Evolutionary conservation across 2,329 filamentous ascomycete species (phyloP).

Genomic region (Xylariales sp.): DNA sequence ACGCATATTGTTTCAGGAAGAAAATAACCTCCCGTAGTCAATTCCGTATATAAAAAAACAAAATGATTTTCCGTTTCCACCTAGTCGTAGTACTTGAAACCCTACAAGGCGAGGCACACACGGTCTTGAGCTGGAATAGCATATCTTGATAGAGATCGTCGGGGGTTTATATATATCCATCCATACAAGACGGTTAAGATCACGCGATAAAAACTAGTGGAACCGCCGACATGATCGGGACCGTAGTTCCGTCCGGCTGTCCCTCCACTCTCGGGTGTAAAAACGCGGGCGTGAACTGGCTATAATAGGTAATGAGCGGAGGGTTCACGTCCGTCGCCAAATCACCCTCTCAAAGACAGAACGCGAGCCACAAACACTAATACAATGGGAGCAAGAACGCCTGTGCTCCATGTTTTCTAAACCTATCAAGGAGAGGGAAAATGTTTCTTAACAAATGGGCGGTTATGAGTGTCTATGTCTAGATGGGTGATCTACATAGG

Average conservation of each 20-base stretch:
- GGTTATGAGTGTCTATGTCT: neutral
- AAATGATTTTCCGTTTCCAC: too few relatives aligned
- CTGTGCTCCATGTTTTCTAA: neutral
- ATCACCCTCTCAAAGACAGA: constrained; percentile 3
- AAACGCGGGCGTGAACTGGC: neutral
- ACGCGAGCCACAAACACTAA: neutral
- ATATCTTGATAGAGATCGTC: too few relatives aligned
- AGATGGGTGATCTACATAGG: neutral
- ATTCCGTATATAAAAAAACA: neutral
- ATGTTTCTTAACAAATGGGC: neutral
- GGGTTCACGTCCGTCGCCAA: constrained; percentile 37
- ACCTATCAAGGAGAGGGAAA: neutral
- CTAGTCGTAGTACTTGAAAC: too few relatives aligned
- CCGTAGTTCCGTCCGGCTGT: constrained; percentile 5
- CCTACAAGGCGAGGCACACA: too few relatives aligned
- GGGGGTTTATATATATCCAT: too few relatives aligned
- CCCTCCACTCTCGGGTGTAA: neutral
- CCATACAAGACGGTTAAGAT: too few relatives aligned
- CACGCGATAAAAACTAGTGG: too few relatives aligned
- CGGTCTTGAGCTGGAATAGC: too few relatives aligned
- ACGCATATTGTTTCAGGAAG: constrained; percentile 30
- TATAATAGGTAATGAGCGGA: constrained; percentile 45
- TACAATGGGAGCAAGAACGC: neutral
- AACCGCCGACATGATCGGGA: neutral
- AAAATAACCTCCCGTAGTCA: too few relatives aligned